These are phyloP conservation scores for Mycosphaerella arachidis DNA, from an alignment of 2,329 filamentous ascomycete species.

Conservation along the genomic window DNA sequence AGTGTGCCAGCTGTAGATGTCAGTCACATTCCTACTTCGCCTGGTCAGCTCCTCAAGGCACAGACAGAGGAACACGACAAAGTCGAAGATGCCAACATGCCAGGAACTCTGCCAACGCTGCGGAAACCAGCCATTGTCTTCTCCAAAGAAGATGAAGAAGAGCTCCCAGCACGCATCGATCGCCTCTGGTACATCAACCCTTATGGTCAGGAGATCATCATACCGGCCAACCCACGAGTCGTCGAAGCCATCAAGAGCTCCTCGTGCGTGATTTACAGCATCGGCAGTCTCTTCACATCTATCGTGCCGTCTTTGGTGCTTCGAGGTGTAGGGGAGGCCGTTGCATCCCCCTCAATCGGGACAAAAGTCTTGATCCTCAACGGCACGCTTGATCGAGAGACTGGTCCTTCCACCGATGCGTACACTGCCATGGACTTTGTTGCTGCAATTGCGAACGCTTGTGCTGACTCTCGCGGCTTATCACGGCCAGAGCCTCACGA, in stretches of 20 bases:
- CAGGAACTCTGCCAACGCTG: slow-evolving; percentile 73
- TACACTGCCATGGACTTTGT: slow-evolving; percentile 80
- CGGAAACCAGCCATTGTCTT: slow-evolving; percentile 78
- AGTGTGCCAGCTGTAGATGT: slow-evolving; percentile 50
- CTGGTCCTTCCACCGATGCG: slow-evolving; percentile 60
- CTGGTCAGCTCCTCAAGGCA: slow-evolving; percentile 20
- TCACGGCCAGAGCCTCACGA: slow-evolving; percentile 35
- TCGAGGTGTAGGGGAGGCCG: slow-evolving; percentile 64
- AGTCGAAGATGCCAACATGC: slow-evolving; percentile 75
- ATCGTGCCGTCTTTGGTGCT: slow-evolving; percentile 79
- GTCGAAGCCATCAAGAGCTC: slow-evolving; percentile 62
- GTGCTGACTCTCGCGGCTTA: slow-evolving; percentile 59
- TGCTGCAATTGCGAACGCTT: slow-evolving; percentile 69
- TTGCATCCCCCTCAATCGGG: slow-evolving; percentile 47
- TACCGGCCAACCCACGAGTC: slow-evolving; percentile 76
- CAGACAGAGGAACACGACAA: slow-evolving; percentile 56
- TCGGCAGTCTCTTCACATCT: slow-evolving; percentile 89
- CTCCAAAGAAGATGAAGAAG: slow-evolving; percentile 68
- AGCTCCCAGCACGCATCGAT: slow-evolving; percentile 71
- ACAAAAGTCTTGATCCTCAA: slow-evolving; percentile 84
- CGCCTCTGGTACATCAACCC: slow-evolving; percentile 97
- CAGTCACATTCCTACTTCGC: slow-evolving; percentile 20
- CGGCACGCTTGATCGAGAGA: slow-evolving; percentile 79
- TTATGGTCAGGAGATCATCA: slow-evolving; percentile 92
- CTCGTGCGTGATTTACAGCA: slow-evolving; percentile 77